Evolutionary conservation across 2,329 filamentous ascomycete species (phyloP).

Genomic region (Neocucurbitaria cava): DNA sequence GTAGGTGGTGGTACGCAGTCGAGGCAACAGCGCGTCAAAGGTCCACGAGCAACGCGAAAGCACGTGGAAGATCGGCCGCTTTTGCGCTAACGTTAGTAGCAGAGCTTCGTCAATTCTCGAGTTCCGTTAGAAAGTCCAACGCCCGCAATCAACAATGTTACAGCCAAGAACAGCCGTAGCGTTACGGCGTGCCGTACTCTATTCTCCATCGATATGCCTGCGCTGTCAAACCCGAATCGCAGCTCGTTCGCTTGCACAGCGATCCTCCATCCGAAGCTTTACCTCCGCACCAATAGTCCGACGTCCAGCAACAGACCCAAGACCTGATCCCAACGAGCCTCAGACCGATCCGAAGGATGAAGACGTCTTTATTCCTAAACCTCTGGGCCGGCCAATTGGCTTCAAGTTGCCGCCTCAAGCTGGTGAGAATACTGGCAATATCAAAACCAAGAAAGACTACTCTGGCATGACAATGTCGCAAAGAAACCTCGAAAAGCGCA

Average conservation of each 20-base stretch:
- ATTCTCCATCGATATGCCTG: conserved; percentile 19
- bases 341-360: conserved; percentile 28
- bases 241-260: conserved; percentile 15
- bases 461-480: conserved; percentile 40
- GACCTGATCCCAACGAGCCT: conserved; percentile 9
- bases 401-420: conserved; percentile 73
- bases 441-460: conserved; percentile 53
- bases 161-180: conserved; percentile 38
- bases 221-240: conserved; percentile 21
- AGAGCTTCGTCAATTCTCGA: conserved; percentile 17
- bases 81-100: conserved; percentile 24
- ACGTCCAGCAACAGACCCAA: conserved; percentile 19
- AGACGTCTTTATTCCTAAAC: conserved; percentile 57
- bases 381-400: conserved; percentile 78
- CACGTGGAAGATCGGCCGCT: conserved; percentile 23
- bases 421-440: conserved; percentile 83
- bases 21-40: conserved; percentile 24
- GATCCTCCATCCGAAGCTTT: conserved; percentile 27
- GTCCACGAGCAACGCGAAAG: conserved; percentile 23
- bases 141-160: conserved; percentile 31
- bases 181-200: conserved; percentile 21
- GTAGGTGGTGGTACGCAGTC: conserved; percentile 2
- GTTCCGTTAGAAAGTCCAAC: conserved; percentile 6
- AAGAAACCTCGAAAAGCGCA: conserved; percentile 73
- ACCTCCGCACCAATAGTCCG: conserved; percentile 31